Base-by-base conservation (phyloP, 2,329 filamentous ascomycete genomes). In the Pseudocercospora fuligena region DNA sequence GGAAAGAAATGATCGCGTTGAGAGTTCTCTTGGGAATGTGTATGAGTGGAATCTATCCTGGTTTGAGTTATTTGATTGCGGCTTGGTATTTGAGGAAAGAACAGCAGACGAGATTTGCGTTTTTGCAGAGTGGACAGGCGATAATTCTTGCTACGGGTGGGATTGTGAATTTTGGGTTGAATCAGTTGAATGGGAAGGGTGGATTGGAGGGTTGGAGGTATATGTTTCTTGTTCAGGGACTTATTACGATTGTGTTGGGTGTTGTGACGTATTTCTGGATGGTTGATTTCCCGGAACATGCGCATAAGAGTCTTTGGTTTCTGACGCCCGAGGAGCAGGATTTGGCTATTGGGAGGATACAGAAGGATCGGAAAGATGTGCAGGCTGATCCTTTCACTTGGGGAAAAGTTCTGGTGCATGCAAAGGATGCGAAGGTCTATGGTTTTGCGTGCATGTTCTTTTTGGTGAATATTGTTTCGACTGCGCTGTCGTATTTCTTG, bases 111-210 rank as follows among this genome's bases (percentile, higher is more conserved):
- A 84, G 89, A 25, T 91, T 89, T 71, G 88, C 88, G 0, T 86
- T 88, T 65, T 79, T 90, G 71, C 88, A 90, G 75, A 86, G 83
- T 49, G 88, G 88, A 1, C 86, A 91, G 74, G 88, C 91, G 25
- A 82, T 87, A 16, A 83, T 90, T 2, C 81, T 92, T 1, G 88
- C 88, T 0, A 90, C 89, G 0, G 89, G 89, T 4, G 83, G 85
- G 59, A 88, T 91, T 66, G 85, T 91, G 72, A 92, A 92, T 75
- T 92, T 85, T 72, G 89, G 86, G 0, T 81, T 92, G n/a, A 90
- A 91, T 66, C 82, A 87, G 58, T 80, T 91, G 2, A 77, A 90
- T 70, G 87, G 88, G 1, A 80, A 76, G 9, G 81, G 80, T 1
- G 85, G 85, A 5, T 73, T 91, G 25, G 83, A 83, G 9, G 88